Base-by-base conservation (phyloP, 306 rosid genomes). In the Quercus gilva region DNA sequence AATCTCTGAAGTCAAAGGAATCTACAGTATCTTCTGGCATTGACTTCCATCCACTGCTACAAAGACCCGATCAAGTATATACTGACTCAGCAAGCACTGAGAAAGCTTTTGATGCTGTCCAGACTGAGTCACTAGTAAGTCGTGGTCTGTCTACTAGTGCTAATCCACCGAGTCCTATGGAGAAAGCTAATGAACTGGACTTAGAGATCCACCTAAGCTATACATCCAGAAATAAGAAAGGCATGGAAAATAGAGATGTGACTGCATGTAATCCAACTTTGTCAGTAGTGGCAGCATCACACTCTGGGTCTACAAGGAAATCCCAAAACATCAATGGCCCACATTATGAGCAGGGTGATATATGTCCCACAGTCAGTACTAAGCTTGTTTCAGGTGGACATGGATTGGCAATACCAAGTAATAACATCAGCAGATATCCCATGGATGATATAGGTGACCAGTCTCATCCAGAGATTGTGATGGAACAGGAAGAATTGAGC, bases 401-500 rank as follows among this genome's bases (percentile, higher is more conserved):
- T 52, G 75, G 86, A 26, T 75, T 57, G 67, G 85, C 71, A 77
- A 71, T 76, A 81, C 82, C 84, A 58, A 72, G 74, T 81, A 84
- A 80, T 69, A 86, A 78, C 84, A 82, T 80, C 52, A 75, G 85
- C 74, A 85, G 85, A 83, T 85, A 74, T 76, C 84, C 68, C 68
- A 59, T 69, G 61, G 89, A 90, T 77, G 91, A 89, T 79, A 80
- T 80, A 71, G 94, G 83, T 74, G 96, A 91, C 84, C 90, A 88
- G 70, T 88, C 93, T 83, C 94, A 93, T 85, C 96, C 94, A 69
- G 99, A 65, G 86, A 90, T 95, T 79, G 88, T 93, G 80, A 95
- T 95, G 99, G 99, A 95, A 80, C 99, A 91, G 79, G 98, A 95
- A 84, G 99, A 95, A 82, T 82, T 95, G 76, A 95, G 97, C 26